Evolutionary conservation across 768 basidiomycete species (phyloP), one percentile per base, ranked within the genome.

Genomic region (Omphalotus guepiniiformis): DNA sequence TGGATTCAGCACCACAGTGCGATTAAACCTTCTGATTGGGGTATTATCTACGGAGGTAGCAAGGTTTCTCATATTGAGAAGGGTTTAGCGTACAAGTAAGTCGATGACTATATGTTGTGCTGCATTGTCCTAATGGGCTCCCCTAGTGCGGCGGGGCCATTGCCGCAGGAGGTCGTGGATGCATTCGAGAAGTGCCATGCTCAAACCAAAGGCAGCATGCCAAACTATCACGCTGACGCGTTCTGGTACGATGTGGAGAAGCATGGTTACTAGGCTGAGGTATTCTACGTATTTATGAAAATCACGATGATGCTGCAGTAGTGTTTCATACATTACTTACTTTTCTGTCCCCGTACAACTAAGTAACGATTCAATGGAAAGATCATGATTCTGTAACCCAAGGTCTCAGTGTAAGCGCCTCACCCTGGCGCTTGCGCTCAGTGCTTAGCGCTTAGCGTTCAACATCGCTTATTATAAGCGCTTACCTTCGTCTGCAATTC

Each of bases 1-100:
- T 79, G 78, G 78, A 62, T 68, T 48, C 73, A 78, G 56, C 69
- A 79, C 48, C 77, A 79, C 50, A 75, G 71, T 4, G 54, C 56
- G 3, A 57, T 79, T 16, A 55, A 51, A 7, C 65, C 65, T 0
- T 39, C 48, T 9, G 76, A 78, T 39, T 53, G 46, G 6, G 77
- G 74, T 2, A 59, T 75, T 11, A 70, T 76, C 30, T 56, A 75
- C 8, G 76, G 76, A 5, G 74, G 72, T n/a, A 70, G 69, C 53
- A 71, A 63, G 5, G 62, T 59, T 5, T 59, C 57, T 4, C 75
- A 78, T 8, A 40, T 54, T 7, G 27, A 28, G 44, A 27, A 35
- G 26, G 52, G 50, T 4, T 39, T 56, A 32, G n/a, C 11, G 30
- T 56, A 56, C 39, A 52, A 47, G 55, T 56, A 23, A 11, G 42